Evolutionary conservation across 768 basidiomycete species (phyloP).

Genomic region (Naganishia randhawae): DNA sequence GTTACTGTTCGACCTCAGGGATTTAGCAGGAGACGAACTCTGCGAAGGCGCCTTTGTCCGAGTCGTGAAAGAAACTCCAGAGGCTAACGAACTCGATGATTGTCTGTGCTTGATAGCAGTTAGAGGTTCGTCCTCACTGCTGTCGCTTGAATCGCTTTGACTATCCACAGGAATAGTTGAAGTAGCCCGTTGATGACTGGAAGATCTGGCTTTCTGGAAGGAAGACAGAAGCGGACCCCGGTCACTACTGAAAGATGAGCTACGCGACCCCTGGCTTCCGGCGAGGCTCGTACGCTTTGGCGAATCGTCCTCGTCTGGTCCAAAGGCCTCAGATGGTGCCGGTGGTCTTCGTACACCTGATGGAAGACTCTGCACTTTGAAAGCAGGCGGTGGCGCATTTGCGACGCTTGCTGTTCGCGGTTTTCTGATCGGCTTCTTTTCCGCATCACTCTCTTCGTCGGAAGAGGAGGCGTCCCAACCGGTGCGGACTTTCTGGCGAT

Average conservation of each 20-base stretch:
- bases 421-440: conserved; percentile 10
- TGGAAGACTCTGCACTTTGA: conserved; percentile 26
- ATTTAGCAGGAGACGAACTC: conserved; percentile 9
- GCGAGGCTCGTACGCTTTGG: neutral
- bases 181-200: conserved; percentile 11
- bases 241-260: neutral
- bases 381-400: neutral
- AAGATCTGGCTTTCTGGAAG: conserved; percentile 7
- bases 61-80: neutral
- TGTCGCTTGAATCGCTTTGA: conserved; percentile 8
- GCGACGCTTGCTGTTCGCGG: conserved; percentile 2
- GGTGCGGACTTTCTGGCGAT: neutral
- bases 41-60: neutral
- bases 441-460: conserved; percentile 22
- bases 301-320: conserved; percentile 17
- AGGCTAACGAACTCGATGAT: conserved; percentile 17
- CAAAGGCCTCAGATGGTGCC: conserved; percentile 30
- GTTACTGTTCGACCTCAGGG: conserved; percentile 1
- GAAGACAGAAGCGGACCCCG: neutral
- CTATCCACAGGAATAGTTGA: conserved; percentile 1
- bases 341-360: conserved; percentile 30
- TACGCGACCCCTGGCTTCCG: neutral
- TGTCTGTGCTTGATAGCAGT: conserved; percentile 20
- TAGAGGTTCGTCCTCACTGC: conserved; percentile 28
- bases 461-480: conserved; percentile 30